Percentiles rank a stretch among this genome's conserved stretches.
These are phyloP conservation scores for Hypholoma fasciculare DNA, from an alignment of 768 basidiomycete species.

Conservation along the genomic window DNA sequence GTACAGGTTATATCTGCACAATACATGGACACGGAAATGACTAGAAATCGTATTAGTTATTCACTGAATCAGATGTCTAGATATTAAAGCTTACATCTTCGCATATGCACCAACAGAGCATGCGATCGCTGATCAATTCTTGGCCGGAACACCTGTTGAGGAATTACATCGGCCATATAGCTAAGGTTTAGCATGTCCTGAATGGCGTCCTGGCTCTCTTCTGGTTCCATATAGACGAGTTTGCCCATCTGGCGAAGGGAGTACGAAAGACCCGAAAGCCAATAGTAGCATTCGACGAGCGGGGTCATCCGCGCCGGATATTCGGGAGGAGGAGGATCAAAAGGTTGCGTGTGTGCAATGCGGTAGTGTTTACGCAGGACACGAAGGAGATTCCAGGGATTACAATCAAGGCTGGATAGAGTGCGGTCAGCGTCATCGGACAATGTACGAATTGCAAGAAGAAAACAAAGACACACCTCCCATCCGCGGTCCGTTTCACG, in stretches of 20 bases:
- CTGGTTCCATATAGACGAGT: background rate
- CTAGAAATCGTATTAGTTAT: background rate
- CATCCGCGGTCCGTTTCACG: background rate
- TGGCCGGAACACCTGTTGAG: conserved; percentile 1
- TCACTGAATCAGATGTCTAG: background rate
- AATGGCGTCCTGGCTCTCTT: background rate
- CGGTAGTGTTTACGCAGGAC: conserved; percentile 8
- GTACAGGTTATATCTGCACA: conserved; percentile 2
- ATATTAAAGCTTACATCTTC: background rate
- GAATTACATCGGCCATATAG: background rate
- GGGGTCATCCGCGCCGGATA: conserved; percentile 6
- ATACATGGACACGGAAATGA: conserved; percentile 1
- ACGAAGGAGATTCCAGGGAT: conserved; percentile 6
- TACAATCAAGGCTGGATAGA: background rate
- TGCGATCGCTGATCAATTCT: conserved; percentile 1
- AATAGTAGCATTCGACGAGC: conserved; percentile 1
- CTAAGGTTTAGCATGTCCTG: background rate
- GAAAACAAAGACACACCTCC: background rate
- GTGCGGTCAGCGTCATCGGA: background rate
- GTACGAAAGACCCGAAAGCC: background rate
- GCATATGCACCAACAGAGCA: background rate
- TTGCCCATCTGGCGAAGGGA: background rate
- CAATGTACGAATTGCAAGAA: background rate
- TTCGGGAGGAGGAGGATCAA: background rate
- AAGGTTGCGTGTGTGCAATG: conserved; percentile 1